phyloP scores from a whole-genome alignment of 2,329 filamentous ascomycete species.

The Fusarium albidum region DNA sequence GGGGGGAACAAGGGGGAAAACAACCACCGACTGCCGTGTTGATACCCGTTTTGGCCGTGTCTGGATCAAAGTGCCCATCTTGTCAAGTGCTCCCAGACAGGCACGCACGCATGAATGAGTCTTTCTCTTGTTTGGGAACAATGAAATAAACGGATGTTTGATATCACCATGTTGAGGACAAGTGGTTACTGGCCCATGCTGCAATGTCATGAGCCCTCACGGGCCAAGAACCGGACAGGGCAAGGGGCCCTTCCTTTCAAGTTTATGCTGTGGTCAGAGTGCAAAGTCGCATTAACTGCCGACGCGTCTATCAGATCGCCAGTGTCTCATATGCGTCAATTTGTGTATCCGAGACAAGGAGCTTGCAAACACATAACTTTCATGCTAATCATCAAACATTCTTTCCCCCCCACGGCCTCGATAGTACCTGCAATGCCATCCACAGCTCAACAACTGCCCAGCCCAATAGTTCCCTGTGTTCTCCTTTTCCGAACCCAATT shows the following conservation, averaged over 20 bases:
- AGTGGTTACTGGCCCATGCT: background rate
- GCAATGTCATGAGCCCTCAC: background rate
- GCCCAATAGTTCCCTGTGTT: background rate
- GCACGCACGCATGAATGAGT: background rate
- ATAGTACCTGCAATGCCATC: background rate
- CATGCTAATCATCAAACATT: constrained; percentile 4
- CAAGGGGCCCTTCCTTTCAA: too few species aligned
- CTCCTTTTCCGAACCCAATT: constrained; percentile 7
- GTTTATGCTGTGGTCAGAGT: too few species aligned
- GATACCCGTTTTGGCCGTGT: background rate
- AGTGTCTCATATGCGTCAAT: constrained; percentile 9
- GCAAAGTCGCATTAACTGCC: background rate
- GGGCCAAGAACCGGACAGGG: background rate
- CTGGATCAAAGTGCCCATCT: background rate
- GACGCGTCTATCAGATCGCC: constrained; percentile 4
- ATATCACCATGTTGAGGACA: background rate
- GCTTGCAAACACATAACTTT: constrained; percentile 4
- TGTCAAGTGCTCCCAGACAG: background rate
- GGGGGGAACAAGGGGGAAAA: background rate
- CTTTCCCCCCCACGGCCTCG: background rate
- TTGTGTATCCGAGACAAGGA: constrained; percentile 23
- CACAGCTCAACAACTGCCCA: background rate
- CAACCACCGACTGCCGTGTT: background rate
- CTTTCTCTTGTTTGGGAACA: background rate
- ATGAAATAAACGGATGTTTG: background rate